Evolutionary conservation across 129 eudicot species (phyloP).

Genomic region (Logfia minima): DNA sequence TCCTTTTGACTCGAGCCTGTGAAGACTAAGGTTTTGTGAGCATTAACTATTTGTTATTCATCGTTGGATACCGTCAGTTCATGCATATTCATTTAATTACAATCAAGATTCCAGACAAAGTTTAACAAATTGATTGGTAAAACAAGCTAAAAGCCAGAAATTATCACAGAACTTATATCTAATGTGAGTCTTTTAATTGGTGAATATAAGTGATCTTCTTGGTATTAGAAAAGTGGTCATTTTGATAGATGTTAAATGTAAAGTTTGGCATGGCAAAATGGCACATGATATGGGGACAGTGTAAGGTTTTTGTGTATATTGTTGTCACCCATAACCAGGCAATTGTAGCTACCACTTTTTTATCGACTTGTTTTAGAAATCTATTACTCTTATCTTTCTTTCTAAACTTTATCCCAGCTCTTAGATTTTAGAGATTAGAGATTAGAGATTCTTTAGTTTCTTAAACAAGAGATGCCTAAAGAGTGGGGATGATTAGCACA

Average conservation of each 20-base stretch:
- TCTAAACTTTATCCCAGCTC: conserved; percentile 30
- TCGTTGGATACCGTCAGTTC: conserved; percentile 21
- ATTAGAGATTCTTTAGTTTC: conserved; percentile 31
- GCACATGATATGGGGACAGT: conserved; percentile 72
- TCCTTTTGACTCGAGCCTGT: background rate
- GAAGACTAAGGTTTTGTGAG: background rate
- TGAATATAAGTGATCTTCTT: conserved; percentile 22
- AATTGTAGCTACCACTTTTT: conserved; percentile 35
- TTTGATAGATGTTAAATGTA: conserved; percentile 36
- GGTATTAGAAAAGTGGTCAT: conserved; percentile 36
- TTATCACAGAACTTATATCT: conserved; percentile 14
- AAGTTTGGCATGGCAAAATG: conserved; percentile 34
- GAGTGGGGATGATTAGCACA: conserved; percentile 40
- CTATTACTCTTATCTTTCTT: conserved; percentile 44
- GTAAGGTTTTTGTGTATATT: conserved; percentile 38
- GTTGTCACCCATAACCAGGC: conserved; percentile 64
- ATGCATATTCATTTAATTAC: conserved; percentile 22
- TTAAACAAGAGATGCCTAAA: conserved; percentile 28
- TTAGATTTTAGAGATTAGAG: conserved; percentile 35
- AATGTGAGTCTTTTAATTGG: background rate
- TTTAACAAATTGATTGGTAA: conserved; percentile 14
- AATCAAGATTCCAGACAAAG: conserved; percentile 31
- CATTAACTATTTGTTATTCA: conserved; percentile 1
- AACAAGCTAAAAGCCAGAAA: conserved; percentile 22
- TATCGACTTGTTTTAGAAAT: conserved; percentile 30